Evolutionary conservation across 2,329 filamentous ascomycete species (phyloP).

Genomic region (Venturia effusa): DNA sequence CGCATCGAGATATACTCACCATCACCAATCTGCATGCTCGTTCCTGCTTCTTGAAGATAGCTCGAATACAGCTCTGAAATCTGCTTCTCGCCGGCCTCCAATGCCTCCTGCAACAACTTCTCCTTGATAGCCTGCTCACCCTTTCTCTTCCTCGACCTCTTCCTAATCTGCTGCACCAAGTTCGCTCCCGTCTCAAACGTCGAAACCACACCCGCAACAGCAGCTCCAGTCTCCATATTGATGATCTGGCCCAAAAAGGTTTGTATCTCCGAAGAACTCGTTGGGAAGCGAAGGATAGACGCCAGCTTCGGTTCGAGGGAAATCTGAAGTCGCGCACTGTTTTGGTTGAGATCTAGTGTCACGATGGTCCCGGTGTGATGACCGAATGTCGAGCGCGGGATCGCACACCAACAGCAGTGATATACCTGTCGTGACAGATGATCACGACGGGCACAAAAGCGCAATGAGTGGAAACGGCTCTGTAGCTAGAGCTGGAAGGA

Average conservation of each 20-base stretch:
- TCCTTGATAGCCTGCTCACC: slow-evolving; percentile 25
- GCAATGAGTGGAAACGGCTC: neutral
- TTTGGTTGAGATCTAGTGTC: neutral
- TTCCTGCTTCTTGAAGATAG: slow-evolving; percentile 25
- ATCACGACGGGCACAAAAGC: neutral
- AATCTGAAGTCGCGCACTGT: neutral
- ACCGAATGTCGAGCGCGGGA: neutral
- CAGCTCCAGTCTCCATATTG: slow-evolving; percentile 25
- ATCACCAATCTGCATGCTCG: slow-evolving; percentile 27
- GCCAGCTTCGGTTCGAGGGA: neutral
- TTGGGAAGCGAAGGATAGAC: neutral
- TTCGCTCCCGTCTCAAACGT: slow-evolving; percentile 33
- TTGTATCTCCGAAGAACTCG: neutral
- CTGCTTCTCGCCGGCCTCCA: slow-evolving; percentile 26
- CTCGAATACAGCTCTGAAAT: slow-evolving; percentile 23
- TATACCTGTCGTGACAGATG: neutral
- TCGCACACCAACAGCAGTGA: neutral
- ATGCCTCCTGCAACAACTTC: slow-evolving; percentile 27
- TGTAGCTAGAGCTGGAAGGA: neutral
- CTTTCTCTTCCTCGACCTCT: slow-evolving; percentile 20
- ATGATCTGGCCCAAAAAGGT: neutral
- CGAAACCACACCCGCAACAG: slow-evolving; percentile 31
- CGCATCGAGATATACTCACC: slow-evolving; percentile 17
- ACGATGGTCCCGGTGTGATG: neutral
- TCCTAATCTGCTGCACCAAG: slow-evolving; percentile 25